Conservation (phyloP, 805 yeast species). For the Hanseniaspora thailandica region DNA sequence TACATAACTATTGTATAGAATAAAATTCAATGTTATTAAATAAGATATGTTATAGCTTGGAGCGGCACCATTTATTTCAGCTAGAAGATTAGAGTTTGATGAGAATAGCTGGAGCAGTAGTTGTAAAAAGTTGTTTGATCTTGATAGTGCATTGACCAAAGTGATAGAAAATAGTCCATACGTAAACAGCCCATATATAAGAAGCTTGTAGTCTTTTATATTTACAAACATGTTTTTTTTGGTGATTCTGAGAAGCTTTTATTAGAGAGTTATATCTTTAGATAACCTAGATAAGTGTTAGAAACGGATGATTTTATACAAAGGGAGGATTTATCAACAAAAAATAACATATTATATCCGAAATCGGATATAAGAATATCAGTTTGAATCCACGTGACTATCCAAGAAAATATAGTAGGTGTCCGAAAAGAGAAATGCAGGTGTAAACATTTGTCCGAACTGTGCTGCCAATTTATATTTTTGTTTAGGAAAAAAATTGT, state of each 20-base stretch:
- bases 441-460: background rate
- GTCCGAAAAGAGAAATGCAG: background rate
- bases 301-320: no score
- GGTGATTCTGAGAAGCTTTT: no score
- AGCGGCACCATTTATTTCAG: background rate
- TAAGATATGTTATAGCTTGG: background rate
- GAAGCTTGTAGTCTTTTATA: background rate
- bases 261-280: no score
- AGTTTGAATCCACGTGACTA: no score
- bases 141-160: background rate
- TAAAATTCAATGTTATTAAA: background rate
- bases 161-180: background rate
- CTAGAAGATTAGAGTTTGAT: background rate
- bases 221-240: background rate
- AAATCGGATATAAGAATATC: background rate
- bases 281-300: no score
- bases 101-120: background rate
- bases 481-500: background rate
- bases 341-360: no score
- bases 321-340: no score
- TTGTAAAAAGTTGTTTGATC: slow-evolving; percentile 1
- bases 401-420: background rate
- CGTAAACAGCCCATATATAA: background rate
- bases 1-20: background rate
- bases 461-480: background rate